Conservation (phyloP, 306 rosid species). For the Pterocarpus macrocarpus region DNA sequence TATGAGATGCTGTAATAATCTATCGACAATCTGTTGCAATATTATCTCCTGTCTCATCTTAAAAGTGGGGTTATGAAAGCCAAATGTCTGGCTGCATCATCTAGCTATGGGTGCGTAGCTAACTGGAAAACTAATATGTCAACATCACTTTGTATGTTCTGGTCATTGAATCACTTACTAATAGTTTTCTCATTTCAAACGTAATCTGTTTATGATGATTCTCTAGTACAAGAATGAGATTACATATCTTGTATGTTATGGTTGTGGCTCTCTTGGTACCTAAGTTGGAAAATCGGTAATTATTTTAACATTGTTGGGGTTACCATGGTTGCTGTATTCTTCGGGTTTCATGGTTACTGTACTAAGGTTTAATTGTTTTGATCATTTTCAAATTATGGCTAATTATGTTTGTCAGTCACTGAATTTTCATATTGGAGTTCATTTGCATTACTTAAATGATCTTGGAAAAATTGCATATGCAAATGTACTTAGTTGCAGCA, state of each 20-base stretch:
- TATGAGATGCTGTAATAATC: constrained; percentile 1
- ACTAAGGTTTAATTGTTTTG: background rate
- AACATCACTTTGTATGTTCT: constrained; percentile 14
- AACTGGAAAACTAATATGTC: constrained; percentile 33
- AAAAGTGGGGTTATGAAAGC: constrained; percentile 27
- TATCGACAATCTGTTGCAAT: background rate
- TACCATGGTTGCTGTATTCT: background rate
- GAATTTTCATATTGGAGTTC: background rate
- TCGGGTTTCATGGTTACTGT: background rate
- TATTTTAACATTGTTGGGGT: background rate
- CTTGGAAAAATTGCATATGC: background rate
- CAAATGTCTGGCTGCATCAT: constrained; percentile 24
- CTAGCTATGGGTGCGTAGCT: constrained; percentile 11
- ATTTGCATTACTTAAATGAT: constrained; percentile 13
- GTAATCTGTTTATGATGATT: constrained; percentile 18
- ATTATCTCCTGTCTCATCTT: background rate
- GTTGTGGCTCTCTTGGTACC: background rate
- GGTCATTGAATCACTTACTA: background rate
- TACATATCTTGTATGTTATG: background rate
- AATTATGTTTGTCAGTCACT: background rate
- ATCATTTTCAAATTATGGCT: constrained; percentile 5
- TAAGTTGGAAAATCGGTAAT: background rate
- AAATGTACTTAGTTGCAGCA: background rate
- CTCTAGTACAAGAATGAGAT: background rate
- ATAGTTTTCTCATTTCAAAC: background rate